These are phyloP conservation scores for Urochloa ruziziensis DNA, from an alignment of 176 grass and related monocot genomes.

Conservation along the genomic window DNA sequence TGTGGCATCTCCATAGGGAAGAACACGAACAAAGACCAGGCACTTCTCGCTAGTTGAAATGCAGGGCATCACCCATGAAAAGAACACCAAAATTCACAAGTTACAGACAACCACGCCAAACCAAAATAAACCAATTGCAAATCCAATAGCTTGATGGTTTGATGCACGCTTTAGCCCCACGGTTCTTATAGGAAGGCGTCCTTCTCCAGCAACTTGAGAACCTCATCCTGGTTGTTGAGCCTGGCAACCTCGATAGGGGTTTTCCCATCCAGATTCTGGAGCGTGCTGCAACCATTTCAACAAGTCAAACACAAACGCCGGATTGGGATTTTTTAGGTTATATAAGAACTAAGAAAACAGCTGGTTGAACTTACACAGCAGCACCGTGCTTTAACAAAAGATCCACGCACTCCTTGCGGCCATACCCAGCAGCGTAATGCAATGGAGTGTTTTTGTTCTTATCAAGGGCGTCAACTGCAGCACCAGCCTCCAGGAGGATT, in stretches of 20 bases:
- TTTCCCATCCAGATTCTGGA: conserved; percentile 86
- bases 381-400: conserved; percentile 76
- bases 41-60: neutral
- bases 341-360: neutral
- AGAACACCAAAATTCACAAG: conserved; percentile 8
- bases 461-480: conserved; percentile 70
- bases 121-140: conserved; percentile 1
- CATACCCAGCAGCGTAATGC: conserved; percentile 88
- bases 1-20: neutral
- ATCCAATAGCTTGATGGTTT: neutral
- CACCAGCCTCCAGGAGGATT: conserved; percentile 70
- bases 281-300: conserved; percentile 45
- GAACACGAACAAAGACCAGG: neutral
- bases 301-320: neutral
- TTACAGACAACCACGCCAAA: conserved; percentile 17
- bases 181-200: conserved; percentile 74
- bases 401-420: conserved; percentile 78
- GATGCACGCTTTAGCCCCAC: neutral
- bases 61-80: neutral
- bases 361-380: conserved; percentile 67
- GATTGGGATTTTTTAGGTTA: neutral
- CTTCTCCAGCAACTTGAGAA: conserved; percentile 84
- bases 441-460: conserved; percentile 90
- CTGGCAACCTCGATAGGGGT: conserved; percentile 78
- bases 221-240: conserved; percentile 81